phyloP scores from a whole-genome alignment of 2,329 filamentous ascomycete species.

The Fusarium floridanum region DNA sequence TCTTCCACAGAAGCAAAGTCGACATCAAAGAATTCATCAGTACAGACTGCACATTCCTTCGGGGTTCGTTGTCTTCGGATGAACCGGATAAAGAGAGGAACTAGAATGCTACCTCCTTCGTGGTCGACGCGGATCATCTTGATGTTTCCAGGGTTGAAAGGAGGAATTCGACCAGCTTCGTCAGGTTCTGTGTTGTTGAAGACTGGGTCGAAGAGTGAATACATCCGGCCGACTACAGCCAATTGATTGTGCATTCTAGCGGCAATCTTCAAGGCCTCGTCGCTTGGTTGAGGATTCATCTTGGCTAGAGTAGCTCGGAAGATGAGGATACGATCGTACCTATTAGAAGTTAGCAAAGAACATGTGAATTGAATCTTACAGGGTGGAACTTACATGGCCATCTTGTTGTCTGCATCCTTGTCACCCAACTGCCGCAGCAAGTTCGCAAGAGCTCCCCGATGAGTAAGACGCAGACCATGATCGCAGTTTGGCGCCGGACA shows the following conservation, averaged over 20 bases:
- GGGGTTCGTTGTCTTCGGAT: neutral
- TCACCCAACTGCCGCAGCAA: constrained; percentile 3
- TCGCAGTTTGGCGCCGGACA: constrained; percentile 1
- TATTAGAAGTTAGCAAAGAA: neutral
- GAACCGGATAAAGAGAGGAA: constrained; percentile 9
- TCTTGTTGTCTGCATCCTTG: neutral
- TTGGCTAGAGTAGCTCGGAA: neutral
- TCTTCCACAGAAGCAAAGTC: constrained; percentile 3
- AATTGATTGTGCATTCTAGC: neutral
- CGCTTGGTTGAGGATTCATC: neutral
- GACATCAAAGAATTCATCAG: constrained; percentile 14
- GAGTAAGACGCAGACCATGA: neutral
- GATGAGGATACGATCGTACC: constrained; percentile 4
- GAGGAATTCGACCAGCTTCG: neutral
- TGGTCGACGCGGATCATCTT: constrained; percentile 6
- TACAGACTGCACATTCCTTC: constrained; percentile 12
- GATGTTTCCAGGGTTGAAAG: neutral
- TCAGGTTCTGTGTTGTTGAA: constrained; percentile 4
- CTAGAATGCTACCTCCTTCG: neutral
- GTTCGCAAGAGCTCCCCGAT: constrained; percentile 4
- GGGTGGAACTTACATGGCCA: neutral
- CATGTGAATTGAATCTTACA: rapidly evolving
- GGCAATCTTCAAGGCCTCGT: neutral
- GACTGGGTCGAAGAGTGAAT: neutral
- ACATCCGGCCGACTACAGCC: neutral